Evolutionary conservation across 164 flowering plant species (phyloP).

Genomic region (Magnolia kwangsiensis): DNA sequence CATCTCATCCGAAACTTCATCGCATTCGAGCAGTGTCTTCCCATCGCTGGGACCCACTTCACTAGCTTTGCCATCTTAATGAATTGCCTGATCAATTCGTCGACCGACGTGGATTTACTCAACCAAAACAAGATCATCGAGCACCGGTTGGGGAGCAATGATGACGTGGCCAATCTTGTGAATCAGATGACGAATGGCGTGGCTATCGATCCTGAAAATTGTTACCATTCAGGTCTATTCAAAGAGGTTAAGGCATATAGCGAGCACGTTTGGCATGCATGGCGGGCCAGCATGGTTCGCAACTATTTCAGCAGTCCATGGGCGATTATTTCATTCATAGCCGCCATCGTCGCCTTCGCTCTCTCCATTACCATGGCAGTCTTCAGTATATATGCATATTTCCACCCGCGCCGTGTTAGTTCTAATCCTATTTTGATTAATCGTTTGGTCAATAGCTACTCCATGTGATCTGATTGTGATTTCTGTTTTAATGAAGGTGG

Average conservation of each 20-base stretch:
- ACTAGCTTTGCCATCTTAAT: slow-evolving; percentile 5
- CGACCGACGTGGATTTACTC: not conserved
- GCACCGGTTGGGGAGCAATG: not conserved
- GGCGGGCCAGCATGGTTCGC: slow-evolving; percentile 2
- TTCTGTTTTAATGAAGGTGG: not conserved
- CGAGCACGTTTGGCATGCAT: not conserved
- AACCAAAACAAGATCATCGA: not conserved
- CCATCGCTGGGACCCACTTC: not conserved
- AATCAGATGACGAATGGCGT: not conserved
- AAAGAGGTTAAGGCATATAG: not conserved
- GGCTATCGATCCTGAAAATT: not conserved
- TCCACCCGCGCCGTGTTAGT: not conserved
- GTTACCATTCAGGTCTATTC: not conserved
- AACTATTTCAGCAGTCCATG: slow-evolving; percentile 6
- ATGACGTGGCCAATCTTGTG: not conserved
- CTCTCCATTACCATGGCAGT: not conserved
- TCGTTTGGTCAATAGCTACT: not conserved
- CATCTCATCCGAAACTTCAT: not conserved
- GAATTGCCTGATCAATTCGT: not conserved
- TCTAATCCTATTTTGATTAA: not conserved
- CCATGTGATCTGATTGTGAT: not conserved
- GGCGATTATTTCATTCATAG: slow-evolving; percentile 1
- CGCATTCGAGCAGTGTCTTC: slow-evolving; percentile 3
- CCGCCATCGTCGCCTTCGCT: not conserved
- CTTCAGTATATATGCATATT: not conserved